phyloP scores from a whole-genome alignment of 805 yeast genomes.

The Brettanomyces sp. region DNA sequence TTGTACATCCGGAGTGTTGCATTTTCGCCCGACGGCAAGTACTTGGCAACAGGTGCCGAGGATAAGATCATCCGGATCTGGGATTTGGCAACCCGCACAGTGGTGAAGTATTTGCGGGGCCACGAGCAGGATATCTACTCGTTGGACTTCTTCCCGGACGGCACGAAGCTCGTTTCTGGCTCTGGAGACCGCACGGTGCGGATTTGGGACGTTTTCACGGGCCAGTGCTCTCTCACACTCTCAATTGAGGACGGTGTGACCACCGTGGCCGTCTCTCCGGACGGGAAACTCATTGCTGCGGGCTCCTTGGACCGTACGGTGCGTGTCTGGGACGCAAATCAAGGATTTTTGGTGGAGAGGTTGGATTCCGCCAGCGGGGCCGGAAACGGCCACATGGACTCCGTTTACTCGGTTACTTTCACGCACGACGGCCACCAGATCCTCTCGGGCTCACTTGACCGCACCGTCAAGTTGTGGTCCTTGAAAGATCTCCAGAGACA shows the following conservation, averaged over 20 bases:
- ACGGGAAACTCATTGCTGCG: conserved; percentile 89
- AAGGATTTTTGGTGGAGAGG: conserved; percentile 86
- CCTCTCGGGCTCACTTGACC: conserved; percentile 90
- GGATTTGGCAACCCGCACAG: conserved; percentile 82
- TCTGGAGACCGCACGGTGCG: conserved; percentile 95
- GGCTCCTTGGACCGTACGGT: conserved; percentile 94
- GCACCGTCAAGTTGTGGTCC: conserved; percentile 94
- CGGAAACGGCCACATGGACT: conserved; percentile 92
- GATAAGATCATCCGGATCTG: conserved; percentile 88
- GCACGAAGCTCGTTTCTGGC: conserved; percentile 87
- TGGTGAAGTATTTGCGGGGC: conserved; percentile 79
- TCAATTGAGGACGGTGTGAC: conserved; percentile 97
- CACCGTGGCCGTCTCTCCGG: conserved; percentile 94
- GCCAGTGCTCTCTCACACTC: conserved; percentile 80
- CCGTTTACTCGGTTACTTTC: conserved; percentile 90
- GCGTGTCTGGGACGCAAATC: conserved; percentile 91
- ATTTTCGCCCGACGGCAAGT: conserved; percentile 91
- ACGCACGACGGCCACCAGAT: conserved; percentile 86
- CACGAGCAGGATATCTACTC: conserved; percentile 98
- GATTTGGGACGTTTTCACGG: conserved; percentile 89
- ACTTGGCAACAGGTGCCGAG: conserved; percentile 89
- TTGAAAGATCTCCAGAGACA: conserved; percentile 49
- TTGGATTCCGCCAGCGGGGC: conserved; percentile 81
- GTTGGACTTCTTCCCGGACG: conserved; percentile 88
- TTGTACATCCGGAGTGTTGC: conserved; percentile 92